Base-by-base conservation (phyloP, 768 basidiomycete species). In the Wakefieldia striispora region DNA sequence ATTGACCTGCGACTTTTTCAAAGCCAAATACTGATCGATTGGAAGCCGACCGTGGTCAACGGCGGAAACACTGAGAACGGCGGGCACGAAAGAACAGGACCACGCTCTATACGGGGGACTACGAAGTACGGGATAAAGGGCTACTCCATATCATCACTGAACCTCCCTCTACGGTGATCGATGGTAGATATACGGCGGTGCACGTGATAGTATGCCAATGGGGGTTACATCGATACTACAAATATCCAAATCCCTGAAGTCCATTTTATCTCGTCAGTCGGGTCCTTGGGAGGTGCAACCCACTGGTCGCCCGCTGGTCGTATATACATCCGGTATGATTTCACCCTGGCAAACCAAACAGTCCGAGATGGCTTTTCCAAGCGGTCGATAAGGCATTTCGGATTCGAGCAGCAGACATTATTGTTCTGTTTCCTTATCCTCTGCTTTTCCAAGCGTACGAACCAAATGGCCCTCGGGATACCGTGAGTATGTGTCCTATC, bases 381-480 rank as follows among this genome's bases (percentile, higher is more conserved):
- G 98, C 2, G 97, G 92, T 54, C 95, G 67, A 65, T 98, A 97
- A 1, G 94, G 93, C 7, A 97, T 92, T 46, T 97, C 97, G 64
- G 87, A 98, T 66, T 99, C 95, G 24, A 98, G 71, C 58, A 99
- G 66, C 49, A 99, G 62, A 64, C 90, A 91, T 69, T 98, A 95
- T 64, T 94, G 88, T 61, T 98, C 95, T 0, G 95, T 95, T 65
- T 95, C 94, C 67, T 97, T 97, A 66, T 88, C 90, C 61, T 94
- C 95, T 0, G 84, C 91, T 59, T 82, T 83, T 3, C 97, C 97
- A 1, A 99, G 77, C 0, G 92, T 83, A 36, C 95, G 83, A 19
- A 98, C 95, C 55, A 99, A 92, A 64, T 99, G 97, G 0, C 97
- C 97, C 60, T 97, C 95, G 0, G 97, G 97, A 63, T 97, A 97